These are phyloP conservation scores for Penicillium hesseltinei DNA, from an alignment of 2,329 filamentous ascomycete genomes.

Conservation along the genomic window DNA sequence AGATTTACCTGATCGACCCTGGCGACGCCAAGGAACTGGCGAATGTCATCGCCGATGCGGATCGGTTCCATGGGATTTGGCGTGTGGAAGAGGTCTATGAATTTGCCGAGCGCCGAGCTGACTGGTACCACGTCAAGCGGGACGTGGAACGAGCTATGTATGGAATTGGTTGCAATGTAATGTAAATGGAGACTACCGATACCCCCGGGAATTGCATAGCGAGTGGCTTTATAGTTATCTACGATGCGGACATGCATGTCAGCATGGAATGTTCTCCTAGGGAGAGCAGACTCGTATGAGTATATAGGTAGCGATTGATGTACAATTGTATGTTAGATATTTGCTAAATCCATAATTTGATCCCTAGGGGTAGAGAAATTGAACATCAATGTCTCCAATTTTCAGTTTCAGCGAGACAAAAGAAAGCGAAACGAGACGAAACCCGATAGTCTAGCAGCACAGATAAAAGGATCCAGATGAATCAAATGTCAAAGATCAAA, in stretches of 20 bases:
- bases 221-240: slow-evolving; percentile 3
- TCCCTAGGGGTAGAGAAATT: too few species aligned
- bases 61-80: slow-evolving; percentile 88
- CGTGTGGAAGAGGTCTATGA: slow-evolving; percentile 96
- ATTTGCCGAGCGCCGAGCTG: slow-evolving; percentile 87
- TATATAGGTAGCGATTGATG: background rate
- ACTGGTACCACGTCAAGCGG: slow-evolving; percentile 88
- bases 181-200: slow-evolving; percentile 55
- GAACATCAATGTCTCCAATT: background rate
- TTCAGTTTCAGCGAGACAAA: background rate
- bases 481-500: background rate
- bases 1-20: slow-evolving; percentile 90
- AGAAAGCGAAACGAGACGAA: background rate
- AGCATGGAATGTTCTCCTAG: background rate
- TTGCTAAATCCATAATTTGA: background rate
- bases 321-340: background rate
- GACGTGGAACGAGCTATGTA: slow-evolving; percentile 97
- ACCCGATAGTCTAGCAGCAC: background rate
- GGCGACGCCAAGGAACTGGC: slow-evolving; percentile 91
- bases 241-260: slow-evolving; percentile 6
- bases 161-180: slow-evolving; percentile 80
- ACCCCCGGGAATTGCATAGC: slow-evolving; percentile 20
- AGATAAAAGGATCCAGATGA: background rate
- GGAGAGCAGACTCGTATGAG: background rate
- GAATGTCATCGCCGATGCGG: slow-evolving; percentile 85